phyloP scores from a whole-genome alignment of 176 grass and related monocot species.

The Chloris gayana region DNA sequence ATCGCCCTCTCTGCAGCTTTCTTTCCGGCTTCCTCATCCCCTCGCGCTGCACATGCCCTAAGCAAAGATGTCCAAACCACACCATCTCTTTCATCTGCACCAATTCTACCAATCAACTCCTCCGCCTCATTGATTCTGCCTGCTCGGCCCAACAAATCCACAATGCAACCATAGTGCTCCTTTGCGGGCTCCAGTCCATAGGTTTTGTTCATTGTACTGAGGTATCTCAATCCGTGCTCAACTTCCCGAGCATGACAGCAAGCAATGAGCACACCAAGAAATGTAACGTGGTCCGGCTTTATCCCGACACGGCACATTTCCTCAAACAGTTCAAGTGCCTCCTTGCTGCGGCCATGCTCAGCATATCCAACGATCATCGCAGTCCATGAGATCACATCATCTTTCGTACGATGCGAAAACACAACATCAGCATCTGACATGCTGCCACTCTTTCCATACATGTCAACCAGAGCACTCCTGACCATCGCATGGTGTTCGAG shows the following conservation, averaged over 20 bases:
- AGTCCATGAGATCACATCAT: slow-evolving; percentile 65
- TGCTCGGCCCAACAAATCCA: slow-evolving; percentile 57
- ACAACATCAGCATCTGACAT: slow-evolving; percentile 47
- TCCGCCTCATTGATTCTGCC: slow-evolving; percentile 59
- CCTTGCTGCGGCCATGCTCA: slow-evolving; percentile 53
- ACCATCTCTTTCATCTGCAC: slow-evolving; percentile 50
- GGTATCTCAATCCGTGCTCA: slow-evolving; percentile 61
- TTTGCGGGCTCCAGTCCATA: slow-evolving; percentile 53
- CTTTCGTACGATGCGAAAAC: slow-evolving; percentile 27
- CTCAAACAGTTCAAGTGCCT: slow-evolving; percentile 53
- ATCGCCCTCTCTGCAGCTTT: slow-evolving; percentile 50
- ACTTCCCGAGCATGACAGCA: slow-evolving; percentile 60
- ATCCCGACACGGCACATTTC: slow-evolving; percentile 45
- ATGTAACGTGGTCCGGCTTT: slow-evolving; percentile 55
- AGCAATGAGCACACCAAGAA: slow-evolving; percentile 62
- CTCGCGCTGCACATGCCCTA: slow-evolving; percentile 56
- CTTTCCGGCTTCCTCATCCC: slow-evolving; percentile 54
- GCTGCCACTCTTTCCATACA: slow-evolving; percentile 72
- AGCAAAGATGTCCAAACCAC: slow-evolving; percentile 71
- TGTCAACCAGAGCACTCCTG: slow-evolving; percentile 51
- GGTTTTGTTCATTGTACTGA: slow-evolving; percentile 44
- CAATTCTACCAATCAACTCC: slow-evolving; percentile 54
- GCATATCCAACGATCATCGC: slow-evolving; percentile 57
- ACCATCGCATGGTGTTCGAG: slow-evolving; percentile 48
- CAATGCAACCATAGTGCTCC: slow-evolving; percentile 72